phyloP scores from a whole-genome alignment of 2,329 filamentous ascomycete genomes.

The Fusarium sacchari region DNA sequence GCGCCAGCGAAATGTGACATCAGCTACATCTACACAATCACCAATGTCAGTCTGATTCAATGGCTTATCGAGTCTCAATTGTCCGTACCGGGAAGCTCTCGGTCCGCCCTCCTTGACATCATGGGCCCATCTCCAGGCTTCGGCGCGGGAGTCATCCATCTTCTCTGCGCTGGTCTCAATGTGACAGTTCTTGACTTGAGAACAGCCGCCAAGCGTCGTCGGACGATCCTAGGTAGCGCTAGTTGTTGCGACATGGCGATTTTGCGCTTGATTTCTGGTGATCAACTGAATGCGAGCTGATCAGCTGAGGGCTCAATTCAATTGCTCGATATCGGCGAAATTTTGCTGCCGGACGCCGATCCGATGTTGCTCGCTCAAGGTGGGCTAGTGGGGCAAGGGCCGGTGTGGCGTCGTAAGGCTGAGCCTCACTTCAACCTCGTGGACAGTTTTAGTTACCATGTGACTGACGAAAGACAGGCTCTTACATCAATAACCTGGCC shows the following conservation, averaged over 20 bases:
- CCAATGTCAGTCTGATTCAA: neutral
- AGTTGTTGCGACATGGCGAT: conserved; percentile 38
- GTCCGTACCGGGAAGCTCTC: conserved; percentile 69
- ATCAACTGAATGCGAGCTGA: conserved; percentile 2
- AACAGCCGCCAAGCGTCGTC: conserved; percentile 40
- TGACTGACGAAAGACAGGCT: conserved; percentile 37
- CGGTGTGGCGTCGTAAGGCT: conserved; percentile 45
- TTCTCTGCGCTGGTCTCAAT: conserved; percentile 51
- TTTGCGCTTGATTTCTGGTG: neutral
- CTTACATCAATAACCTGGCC: conserved; percentile 5
- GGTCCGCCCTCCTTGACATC: conserved; percentile 72
- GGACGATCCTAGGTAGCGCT: conserved; percentile 41
- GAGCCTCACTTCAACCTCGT: conserved; percentile 32
- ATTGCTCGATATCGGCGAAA: conserved; percentile 38
- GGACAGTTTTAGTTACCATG: conserved; percentile 26
- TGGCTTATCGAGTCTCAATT: neutral
- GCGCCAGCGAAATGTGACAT: conserved; percentile 68
- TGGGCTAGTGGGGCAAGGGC: conserved; percentile 28
- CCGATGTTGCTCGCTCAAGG: neutral
- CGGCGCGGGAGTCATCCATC: conserved; percentile 64
- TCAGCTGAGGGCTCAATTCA: conserved; percentile 39
- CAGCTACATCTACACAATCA: conserved; percentile 51
- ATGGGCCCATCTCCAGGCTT: conserved; percentile 70
- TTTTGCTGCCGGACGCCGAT: conserved; percentile 40
- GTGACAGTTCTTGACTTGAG: conserved; percentile 31